phyloP scores from a whole-genome alignment of 129 eudicot genomes.

The Flaveria ramosissima region DNA sequence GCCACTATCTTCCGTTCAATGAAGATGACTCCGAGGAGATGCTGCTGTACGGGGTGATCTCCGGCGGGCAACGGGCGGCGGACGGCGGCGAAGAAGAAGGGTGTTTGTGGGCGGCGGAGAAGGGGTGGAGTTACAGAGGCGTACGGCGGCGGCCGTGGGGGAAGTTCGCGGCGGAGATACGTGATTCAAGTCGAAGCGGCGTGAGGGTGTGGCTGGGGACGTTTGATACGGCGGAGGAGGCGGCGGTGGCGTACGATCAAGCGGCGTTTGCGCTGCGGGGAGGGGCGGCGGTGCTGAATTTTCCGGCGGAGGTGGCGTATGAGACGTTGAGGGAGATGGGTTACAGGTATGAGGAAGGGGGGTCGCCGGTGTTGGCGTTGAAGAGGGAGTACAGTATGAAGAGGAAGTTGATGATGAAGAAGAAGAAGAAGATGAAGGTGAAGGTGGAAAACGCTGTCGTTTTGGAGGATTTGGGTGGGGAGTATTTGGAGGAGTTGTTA shows the following conservation, averaged over 20 bases:
- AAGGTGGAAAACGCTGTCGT: constrained; percentile 36
- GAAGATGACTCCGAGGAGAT: constrained; percentile 43
- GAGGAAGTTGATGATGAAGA: constrained; percentile 31
- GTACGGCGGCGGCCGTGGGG: constrained; percentile 51
- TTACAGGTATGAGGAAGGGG: constrained; percentile 34
- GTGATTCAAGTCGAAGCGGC: constrained; percentile 43
- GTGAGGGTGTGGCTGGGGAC: constrained; percentile 50
- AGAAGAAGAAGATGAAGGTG: constrained; percentile 10
- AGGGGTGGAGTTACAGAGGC: constrained; percentile 31
- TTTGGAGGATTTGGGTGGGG: constrained; percentile 48
- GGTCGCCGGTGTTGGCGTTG: constrained; percentile 47
- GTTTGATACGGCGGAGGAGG: constrained; percentile 49
- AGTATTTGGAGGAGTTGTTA: constrained; percentile 44
- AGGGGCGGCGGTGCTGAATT: constrained; percentile 32
- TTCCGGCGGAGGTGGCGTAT: constrained; percentile 33
- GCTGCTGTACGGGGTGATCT: constrained; percentile 38
- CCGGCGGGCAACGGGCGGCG: constrained; percentile 8
- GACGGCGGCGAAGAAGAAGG: not conserved
- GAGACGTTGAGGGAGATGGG: constrained; percentile 40
- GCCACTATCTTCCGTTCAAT: constrained; percentile 38
- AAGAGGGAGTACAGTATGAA: constrained; percentile 37
- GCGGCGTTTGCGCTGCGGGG: constrained; percentile 44
- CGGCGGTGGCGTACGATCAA: constrained; percentile 48
- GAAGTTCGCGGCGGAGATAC: constrained; percentile 48
- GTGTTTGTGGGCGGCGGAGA: not conserved